Base-by-base conservation (phyloP, 257 asterid genomes). In the Nicotiana otophora region DNA sequence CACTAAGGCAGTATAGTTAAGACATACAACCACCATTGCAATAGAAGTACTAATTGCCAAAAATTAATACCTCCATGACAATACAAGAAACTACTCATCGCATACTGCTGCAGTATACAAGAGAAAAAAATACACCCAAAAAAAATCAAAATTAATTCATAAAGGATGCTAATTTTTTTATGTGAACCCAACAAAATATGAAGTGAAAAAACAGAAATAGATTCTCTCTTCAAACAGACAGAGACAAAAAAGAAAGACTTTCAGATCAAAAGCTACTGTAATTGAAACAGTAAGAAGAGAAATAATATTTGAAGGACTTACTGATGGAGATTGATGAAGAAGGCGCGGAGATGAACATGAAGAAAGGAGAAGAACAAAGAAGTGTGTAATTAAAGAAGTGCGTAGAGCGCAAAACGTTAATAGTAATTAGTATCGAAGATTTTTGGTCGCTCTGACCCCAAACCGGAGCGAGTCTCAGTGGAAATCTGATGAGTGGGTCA, bases 281-380 rank as follows among this genome's bases (percentile, higher is more conserved):
- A 12, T 10, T 9, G 68, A 10, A 60, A 8, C 14, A 61, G n/a
- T 5, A 28, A 23, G 67, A 62, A 61, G 5, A 61, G 31, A 61
- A 23, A 62, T 1, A 62, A 1, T 15, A 62, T 20, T n/a, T 19
- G 10, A 23, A 1, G 58, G 16, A 23, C 8, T 74, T 51, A 74
- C 80, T 39, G 15, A 74, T 48, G 80, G 80, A 51, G 80, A 74
- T 74, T 74, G 46, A 74, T 48, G 80, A 74, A 1, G 80, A 74
- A 74, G 80, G 80, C 9, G 80, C 23, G 3, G 62, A 48, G 80
- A 74, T 48, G 62, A 74, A 26, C 80, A 74, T 74, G 9, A 42
- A 72, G 78, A 72, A 46, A 46, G 63, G 19, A 58, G 19, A 26
- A 63, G 34, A 23, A 31, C 33, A 4, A 16, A 36, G 77, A 36